Evolutionary conservation across 495 filamentous ascomycete genomes (phyloP), one percentile per base, ranked within the genome.

Genomic region (Astrothelium macrocarpum): DNA sequence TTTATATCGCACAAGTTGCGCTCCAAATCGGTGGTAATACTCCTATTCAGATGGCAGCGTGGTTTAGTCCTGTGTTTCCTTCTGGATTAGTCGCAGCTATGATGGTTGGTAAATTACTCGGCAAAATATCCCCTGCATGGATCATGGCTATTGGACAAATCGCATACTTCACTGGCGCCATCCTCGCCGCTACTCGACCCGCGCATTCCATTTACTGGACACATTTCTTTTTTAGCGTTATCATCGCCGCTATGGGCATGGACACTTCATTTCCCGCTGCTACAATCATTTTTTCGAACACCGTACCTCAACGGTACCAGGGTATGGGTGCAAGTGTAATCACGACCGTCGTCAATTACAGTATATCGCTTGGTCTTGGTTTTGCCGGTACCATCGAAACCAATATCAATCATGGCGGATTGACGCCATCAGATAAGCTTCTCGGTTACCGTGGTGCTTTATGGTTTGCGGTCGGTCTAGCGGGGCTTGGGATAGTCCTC

Each of bases 331-430:
- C 82, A 0, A 81, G 77, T n/a, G 71, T 91, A 26, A 81, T 88
- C n/a, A 84, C 76, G 53, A 88, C 85, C 0, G 75, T 84, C 4
- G 81, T 88, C 59, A 87, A 89, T 64, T 90, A 89, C 65, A 80
- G 76, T 53, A 86, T 90, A 61, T 82, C 80, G 0, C 68, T 89
- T n/a, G 85, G 85, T 0, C 69, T 90, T 9, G 87, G 87, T 0
- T 75, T 90, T 60, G 86, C 85, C 0, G 86, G 84, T 0, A 88
- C 84, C 0, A 78, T 87, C 5, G 82, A 90, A 67, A 70, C 67
- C 5, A 74, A 84, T n/a, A 78, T 85, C n/a, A 81, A 79, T 62
- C 64, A 71, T 63, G 75, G 73, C 0, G 80, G 79, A 0, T 28
- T 20, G 28, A 68, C 62, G 18, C 18, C 9, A 10, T 64, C 53